These are phyloP conservation scores for Cephalotrichum gorgonifer DNA, from an alignment of 2,329 filamentous ascomycete genomes.

Conservation along the genomic window DNA sequence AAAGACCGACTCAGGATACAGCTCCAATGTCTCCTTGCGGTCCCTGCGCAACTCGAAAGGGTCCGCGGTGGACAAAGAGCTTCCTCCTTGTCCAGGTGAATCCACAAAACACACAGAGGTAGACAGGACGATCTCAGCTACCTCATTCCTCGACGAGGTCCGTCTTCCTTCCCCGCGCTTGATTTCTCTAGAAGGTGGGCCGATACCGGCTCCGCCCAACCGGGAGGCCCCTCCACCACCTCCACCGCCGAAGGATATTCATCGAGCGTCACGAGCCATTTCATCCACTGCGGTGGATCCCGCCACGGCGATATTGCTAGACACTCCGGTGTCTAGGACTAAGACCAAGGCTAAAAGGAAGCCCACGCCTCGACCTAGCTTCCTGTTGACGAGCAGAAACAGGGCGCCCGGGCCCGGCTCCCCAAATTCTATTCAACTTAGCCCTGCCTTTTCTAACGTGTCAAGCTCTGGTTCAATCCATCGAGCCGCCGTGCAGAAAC, in stretches of 20 bases:
- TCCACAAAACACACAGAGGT: not conserved
- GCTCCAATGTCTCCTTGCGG: constrained; percentile 46
- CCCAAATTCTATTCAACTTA: constrained; percentile 14
- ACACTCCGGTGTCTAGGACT: constrained; percentile 7
- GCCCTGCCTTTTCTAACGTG: constrained; percentile 17
- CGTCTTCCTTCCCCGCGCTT: constrained; percentile 3
- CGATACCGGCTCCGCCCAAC: constrained; percentile 4
- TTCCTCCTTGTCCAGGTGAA: constrained; percentile 2
- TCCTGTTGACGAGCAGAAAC: constrained; percentile 11
- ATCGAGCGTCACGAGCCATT: not conserved
- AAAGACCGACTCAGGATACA: constrained; percentile 52
- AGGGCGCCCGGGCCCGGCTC: constrained; percentile 10
- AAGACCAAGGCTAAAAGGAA: constrained; percentile 7
- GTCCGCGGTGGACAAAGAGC: constrained; percentile 15
- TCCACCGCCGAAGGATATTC: constrained; percentile 23
- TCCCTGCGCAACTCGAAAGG: constrained; percentile 31
- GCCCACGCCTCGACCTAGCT: constrained; percentile 11
- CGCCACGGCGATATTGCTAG: constrained; percentile 5
- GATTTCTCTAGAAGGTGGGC: not conserved
- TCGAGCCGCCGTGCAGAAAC: not conserved
- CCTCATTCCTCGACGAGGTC: constrained; percentile 6
- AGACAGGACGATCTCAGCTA: not conserved
- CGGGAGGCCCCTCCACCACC: constrained; percentile 18
- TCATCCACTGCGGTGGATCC: constrained; percentile 2
- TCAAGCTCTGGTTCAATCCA: constrained; percentile 8